Evolutionary conservation across 179 eudicot species (phyloP).

Genomic region (Vitellaria paradoxa): DNA sequence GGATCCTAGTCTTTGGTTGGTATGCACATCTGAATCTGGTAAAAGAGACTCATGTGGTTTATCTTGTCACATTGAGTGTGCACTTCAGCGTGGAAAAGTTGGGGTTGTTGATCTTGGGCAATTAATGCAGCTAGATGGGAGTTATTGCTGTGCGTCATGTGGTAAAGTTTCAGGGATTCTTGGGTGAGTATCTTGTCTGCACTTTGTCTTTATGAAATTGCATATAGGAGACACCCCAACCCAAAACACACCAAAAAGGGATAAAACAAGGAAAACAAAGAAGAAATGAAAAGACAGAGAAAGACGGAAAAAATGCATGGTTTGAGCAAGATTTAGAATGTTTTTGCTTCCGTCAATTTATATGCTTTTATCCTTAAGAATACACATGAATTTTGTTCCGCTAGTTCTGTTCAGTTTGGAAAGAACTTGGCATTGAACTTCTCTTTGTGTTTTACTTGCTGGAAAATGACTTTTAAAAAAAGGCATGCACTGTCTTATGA

Average conservation of each 20-base stretch:
- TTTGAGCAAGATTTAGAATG: neutral
- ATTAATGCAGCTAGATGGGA: conserved; percentile 76
- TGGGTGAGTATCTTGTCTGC: conserved; percentile 51
- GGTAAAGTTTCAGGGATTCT: conserved; percentile 87
- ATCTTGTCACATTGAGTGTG: conserved; percentile 95
- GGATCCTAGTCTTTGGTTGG: conserved; percentile 96
- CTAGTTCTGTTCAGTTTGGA: neutral
- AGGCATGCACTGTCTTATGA: neutral
- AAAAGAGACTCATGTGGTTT: conserved; percentile 63
- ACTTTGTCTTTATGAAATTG: neutral
- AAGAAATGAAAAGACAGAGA: neutral
- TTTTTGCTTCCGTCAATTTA: neutral
- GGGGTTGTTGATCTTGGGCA: conserved; percentile 75
- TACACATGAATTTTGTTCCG: neutral
- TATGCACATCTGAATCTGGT: conserved; percentile 64
- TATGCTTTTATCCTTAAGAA: neutral
- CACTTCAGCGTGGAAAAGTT: conserved; percentile 48
- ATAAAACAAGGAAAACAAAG: neutral
- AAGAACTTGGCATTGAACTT: neutral
- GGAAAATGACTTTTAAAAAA: conserved; percentile 1
- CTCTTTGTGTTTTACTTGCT: neutral
- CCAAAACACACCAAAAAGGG: neutral
- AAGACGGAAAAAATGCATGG: neutral
- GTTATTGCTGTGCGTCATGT: conserved; percentile 83
- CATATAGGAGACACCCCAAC: neutral